Percentiles rank a stretch among this genome's conserved stretches.
Conservation (phyloP, 116 monocot genomes). For the Papilionanthe hybrid region DNA sequence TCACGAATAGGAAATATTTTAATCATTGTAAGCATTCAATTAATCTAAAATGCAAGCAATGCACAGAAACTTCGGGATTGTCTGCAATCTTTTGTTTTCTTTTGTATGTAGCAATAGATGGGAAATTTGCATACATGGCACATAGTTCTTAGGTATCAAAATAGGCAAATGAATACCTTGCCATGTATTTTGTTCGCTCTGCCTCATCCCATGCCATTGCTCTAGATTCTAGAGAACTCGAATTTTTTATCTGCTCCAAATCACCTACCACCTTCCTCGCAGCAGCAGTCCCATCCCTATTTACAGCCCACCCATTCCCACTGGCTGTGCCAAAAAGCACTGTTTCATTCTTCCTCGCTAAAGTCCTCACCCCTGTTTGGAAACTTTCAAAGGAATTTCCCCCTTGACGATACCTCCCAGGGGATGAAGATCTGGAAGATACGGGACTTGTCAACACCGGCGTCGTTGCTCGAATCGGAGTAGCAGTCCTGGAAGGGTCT, state of each 20-base stretch:
- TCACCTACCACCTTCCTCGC: slow-evolving; percentile 15
- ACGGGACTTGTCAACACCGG: slow-evolving; percentile 64
- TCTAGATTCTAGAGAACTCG: slow-evolving; percentile 52
- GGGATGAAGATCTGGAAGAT: slow-evolving; percentile 62
- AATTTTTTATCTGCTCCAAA: slow-evolving; percentile 6
- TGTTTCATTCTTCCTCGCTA: slow-evolving; percentile 26
- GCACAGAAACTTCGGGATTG: not conserved
- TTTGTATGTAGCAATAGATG: not conserved
- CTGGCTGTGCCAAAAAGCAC: slow-evolving; percentile 7
- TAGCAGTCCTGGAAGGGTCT: slow-evolving; percentile 73
- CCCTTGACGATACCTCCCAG: slow-evolving; percentile 28
- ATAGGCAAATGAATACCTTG: slow-evolving; percentile 43
- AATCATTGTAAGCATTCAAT: not conserved
- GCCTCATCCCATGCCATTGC: slow-evolving; percentile 94
- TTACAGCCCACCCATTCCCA: slow-evolving; percentile 10
- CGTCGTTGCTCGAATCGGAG: slow-evolving; percentile 59
- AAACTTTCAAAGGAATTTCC: slow-evolving; percentile 18
- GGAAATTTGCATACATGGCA: too few species aligned
- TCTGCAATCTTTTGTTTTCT: not conserved
- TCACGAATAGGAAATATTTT: not conserved
- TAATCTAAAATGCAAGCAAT: not conserved
- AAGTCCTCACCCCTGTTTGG: slow-evolving; percentile 25
- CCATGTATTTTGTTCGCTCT: slow-evolving; percentile 85
- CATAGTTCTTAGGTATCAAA: too few species aligned
- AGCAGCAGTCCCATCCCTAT: slow-evolving; percentile 14